Evolutionary conservation across 169 alveolate genomes (phyloP).

Genomic region (Cryptosporidium ubiquitum): DNA sequence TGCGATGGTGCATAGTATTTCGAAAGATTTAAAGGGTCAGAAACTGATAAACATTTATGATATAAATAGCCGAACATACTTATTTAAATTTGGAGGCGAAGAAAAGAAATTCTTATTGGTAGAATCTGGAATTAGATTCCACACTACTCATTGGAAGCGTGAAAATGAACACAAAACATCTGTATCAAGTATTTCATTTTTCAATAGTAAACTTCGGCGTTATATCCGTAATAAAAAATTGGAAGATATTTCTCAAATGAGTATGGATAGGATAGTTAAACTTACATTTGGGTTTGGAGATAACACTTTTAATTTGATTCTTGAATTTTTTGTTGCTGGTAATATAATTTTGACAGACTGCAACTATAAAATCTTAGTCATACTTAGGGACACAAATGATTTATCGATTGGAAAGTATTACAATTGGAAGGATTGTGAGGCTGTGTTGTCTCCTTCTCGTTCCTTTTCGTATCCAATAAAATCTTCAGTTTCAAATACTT

Average conservation of each 20-base stretch:
- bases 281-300: slow-evolving; percentile 93
- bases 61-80: slow-evolving; percentile 80
- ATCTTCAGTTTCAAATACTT: neutral
- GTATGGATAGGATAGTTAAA: slow-evolving; percentile 92
- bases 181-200: slow-evolving; percentile 81
- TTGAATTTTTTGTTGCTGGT: slow-evolving; percentile 93
- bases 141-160: slow-evolving; percentile 81
- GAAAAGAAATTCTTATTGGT: slow-evolving; percentile 58
- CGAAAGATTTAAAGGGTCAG: slow-evolving; percentile 69
- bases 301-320: slow-evolving; percentile 88
- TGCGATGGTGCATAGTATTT: slow-evolving; percentile 70
- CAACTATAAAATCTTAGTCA: slow-evolving; percentile 85
- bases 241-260: slow-evolving; percentile 84
- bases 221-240: slow-evolving; percentile 83
- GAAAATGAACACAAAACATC: slow-evolving; percentile 78
- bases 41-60: slow-evolving; percentile 81
- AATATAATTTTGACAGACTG: slow-evolving; percentile 92
- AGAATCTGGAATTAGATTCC: slow-evolving; percentile 83
- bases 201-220: slow-evolving; percentile 85
- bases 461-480: neutral
- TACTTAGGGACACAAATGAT: slow-evolving; percentile 78
- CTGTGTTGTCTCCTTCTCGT: neutral
- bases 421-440: slow-evolving; percentile 21
- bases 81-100: slow-evolving; percentile 79
- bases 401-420: slow-evolving; percentile 45